These are phyloP conservation scores for Penicillium antarcticum DNA, from an alignment of 495 filamentous ascomycete genomes.

Conservation along the genomic window DNA sequence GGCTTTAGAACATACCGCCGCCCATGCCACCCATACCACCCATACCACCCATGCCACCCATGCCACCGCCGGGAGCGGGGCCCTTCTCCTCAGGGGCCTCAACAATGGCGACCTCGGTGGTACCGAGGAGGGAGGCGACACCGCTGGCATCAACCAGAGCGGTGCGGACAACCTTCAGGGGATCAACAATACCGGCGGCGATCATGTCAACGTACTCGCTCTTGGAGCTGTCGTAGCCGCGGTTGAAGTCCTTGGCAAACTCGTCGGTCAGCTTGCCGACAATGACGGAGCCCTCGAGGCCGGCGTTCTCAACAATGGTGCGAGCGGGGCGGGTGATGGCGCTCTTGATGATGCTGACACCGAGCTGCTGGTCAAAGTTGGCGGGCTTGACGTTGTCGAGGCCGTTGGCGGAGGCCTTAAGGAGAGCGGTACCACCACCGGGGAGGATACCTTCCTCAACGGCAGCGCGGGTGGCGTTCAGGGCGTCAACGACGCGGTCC, in stretches of 20 bases:
- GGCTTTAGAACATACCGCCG: constrained; percentile 48
- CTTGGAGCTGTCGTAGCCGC: constrained; percentile 92
- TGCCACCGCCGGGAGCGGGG: constrained; percentile 56
- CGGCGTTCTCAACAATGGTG: constrained; percentile 97
- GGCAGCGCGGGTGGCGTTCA: constrained; percentile 96
- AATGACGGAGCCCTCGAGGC: constrained; percentile 90
- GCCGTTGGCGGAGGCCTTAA: constrained; percentile 93
- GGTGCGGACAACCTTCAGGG: constrained; percentile 98
- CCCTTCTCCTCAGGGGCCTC: constrained; percentile 94
- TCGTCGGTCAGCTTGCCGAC: constrained; percentile 98
- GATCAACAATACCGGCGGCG: constrained; percentile 90
- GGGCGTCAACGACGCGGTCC: constrained; percentile 95
- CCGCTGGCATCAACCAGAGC: constrained; percentile 91
- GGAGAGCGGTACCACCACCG: constrained; percentile 94
- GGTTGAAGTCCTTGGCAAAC: constrained; percentile 90
- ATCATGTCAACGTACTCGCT: constrained; percentile 99
- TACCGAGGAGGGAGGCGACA: constrained; percentile 95
- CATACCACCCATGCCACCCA: constrained; percentile 53
- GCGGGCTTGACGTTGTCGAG: constrained; percentile 73
- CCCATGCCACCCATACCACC: constrained; percentile 61
- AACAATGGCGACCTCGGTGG: constrained; percentile 95
- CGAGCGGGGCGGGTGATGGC: constrained; percentile 93
- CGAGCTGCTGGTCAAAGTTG: constrained; percentile 99
- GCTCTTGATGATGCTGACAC: constrained; percentile 94
- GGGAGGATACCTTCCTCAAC: constrained; percentile 99